Base-by-base conservation (phyloP, 2,329 filamentous ascomycete species). In the Neospermospora avenae region DNA sequence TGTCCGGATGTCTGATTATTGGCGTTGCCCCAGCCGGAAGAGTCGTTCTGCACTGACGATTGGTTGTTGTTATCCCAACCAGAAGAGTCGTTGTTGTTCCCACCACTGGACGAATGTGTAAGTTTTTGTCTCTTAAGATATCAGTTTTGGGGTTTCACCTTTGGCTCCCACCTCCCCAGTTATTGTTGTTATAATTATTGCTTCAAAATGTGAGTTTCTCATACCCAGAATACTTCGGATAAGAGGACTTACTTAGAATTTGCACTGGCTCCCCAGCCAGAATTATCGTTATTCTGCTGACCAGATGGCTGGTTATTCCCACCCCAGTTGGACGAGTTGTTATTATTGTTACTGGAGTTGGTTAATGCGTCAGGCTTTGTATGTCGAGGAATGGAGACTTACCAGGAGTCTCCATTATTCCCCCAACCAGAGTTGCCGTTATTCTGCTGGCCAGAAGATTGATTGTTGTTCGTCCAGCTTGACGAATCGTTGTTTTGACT, bases 41-140 rank as follows among this genome's bases (percentile, higher is more conserved):
- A 46, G 24, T 58, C 34, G n/a, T 55, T 46, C 39, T 61, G 52
- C 16, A 31, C 35, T 13, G 46, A 46, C 18, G 51, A n/a, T 37
- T 60, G 45, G 39, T 52, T 46, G n/a, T 45, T 46, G 41, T 22
- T 35, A 18, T 49, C 41, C 55, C 55, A 58, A 25, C 58, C 24
- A 13, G 52, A 63, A 13, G 57, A 62, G 28, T 42, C 52, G 20
- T 55, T 55, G 34, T 63, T 56, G 18, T 56, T 44, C 44, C 60
- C 57, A 22, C 57, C 52, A 28, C 55, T 25, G n/a, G 14, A 18
- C 28, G 16, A 22, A 3, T 16, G 34, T 18, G 34, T 34, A 22
- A 24, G 11, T n/a, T 24, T n/a, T 34, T 13, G n/a, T 35, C n/a
- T n/a, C n/a, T n/a, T n/a, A n/a, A n/a, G 16, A 37, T 2, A 24